phyloP scores from a whole-genome alignment of 2,329 filamentous ascomycete species.

The Aspergillus tamarii region DNA sequence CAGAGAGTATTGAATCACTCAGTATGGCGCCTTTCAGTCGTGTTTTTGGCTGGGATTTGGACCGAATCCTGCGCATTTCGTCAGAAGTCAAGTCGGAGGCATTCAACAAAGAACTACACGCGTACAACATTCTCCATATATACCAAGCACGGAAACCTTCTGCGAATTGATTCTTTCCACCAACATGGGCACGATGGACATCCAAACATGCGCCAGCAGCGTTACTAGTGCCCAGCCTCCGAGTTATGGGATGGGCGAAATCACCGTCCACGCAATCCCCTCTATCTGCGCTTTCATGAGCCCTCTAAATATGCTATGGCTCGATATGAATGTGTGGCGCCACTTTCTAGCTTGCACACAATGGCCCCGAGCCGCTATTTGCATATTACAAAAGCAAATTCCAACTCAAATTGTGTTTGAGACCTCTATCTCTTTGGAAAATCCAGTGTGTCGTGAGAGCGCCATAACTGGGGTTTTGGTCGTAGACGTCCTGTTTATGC shows the following conservation, averaged over 20 bases:
- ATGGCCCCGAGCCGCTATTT: neutral
- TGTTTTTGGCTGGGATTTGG: conserved; percentile 61
- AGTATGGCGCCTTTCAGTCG: conserved; percentile 74
- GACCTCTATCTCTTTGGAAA: neutral
- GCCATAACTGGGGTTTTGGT: neutral
- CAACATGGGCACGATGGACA: neutral
- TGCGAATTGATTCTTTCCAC: conserved; percentile 13
- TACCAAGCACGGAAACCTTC: conserved; percentile 46
- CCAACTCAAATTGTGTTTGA: neutral
- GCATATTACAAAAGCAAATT: neutral
- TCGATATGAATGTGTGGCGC: neutral
- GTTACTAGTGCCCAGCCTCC: neutral
- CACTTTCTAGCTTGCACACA: neutral
- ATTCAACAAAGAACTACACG: conserved; percentile 67
- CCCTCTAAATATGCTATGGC: neutral
- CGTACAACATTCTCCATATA: conserved; percentile 64
- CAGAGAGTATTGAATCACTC: conserved; percentile 72
- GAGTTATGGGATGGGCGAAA: conserved; percentile 1
- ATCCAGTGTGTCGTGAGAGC: neutral
- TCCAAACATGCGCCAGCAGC: neutral
- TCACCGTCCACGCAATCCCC: neutral
- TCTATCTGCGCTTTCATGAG: neutral
- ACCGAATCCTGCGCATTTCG: conserved; percentile 67
- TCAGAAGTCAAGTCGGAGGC: conserved; percentile 69
- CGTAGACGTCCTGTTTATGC: neutral